Percentiles rank a stretch among this genome's conserved stretches.
Conservation (phyloP, 352 stramenopile species). For the Phytophthora agathidicida region DNA sequence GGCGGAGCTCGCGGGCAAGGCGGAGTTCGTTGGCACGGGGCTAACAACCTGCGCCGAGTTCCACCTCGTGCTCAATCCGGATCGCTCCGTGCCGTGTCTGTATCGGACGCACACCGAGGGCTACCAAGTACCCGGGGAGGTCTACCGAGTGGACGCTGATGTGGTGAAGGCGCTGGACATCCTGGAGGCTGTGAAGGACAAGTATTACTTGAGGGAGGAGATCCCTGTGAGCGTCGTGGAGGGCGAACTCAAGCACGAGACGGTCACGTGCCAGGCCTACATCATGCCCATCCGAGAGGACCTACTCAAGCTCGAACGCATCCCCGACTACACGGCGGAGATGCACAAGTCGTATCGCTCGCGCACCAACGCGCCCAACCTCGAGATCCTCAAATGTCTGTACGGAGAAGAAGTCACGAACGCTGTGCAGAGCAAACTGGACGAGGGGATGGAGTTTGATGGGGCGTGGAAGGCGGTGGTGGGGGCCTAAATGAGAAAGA, state of each 20-base stretch:
- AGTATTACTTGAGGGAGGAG: slow-evolving; percentile 70
- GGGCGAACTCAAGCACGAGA: slow-evolving; percentile 43
- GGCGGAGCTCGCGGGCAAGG: slow-evolving; percentile 50
- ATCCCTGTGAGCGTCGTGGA: slow-evolving; percentile 63
- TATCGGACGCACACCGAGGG: slow-evolving; percentile 47
- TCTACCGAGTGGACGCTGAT: slow-evolving; percentile 69
- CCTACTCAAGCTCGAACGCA: slow-evolving; percentile 51
- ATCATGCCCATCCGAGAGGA: slow-evolving; percentile 62
- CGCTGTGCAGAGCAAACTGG: slow-evolving; percentile 45
- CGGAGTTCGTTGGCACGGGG: slow-evolving; percentile 51
- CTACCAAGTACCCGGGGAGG: slow-evolving; percentile 59
- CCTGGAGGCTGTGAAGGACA: slow-evolving; percentile 72
- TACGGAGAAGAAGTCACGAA: slow-evolving; percentile 48
- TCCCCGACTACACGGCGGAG: slow-evolving; percentile 57
- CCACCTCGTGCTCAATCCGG: slow-evolving; percentile 61
- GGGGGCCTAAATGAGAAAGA: slow-evolving; percentile 11
- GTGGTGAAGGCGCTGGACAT: slow-evolving; percentile 66
- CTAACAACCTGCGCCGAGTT: slow-evolving; percentile 50
- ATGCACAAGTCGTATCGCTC: slow-evolving; percentile 57
- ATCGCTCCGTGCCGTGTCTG: slow-evolving; percentile 65
- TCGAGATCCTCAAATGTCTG: slow-evolving; percentile 65
- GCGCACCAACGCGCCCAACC: slow-evolving; percentile 42
- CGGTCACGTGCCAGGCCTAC: slow-evolving; percentile 55
- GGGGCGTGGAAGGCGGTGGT: slow-evolving; percentile 51
- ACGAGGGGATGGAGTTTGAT: slow-evolving; percentile 48